phyloP scores from a whole-genome alignment of 495 filamentous ascomycete species.

The Tuber calosporum region DNA sequence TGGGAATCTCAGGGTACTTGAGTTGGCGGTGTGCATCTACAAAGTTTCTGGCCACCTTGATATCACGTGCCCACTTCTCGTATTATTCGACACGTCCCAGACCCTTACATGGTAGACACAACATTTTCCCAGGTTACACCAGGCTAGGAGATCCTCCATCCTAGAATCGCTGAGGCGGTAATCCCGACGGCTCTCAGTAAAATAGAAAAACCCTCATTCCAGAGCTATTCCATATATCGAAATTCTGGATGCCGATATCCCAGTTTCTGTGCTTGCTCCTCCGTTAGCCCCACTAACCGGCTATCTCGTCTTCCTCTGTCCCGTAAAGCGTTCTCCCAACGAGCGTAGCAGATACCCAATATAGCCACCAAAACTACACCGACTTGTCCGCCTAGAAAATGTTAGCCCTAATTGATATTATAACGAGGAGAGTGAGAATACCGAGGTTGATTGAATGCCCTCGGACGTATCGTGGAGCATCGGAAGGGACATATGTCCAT shows the following conservation, averaged over 20 bases:
- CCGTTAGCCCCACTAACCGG: slow-evolving; percentile 48
- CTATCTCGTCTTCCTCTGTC: slow-evolving; percentile 49
- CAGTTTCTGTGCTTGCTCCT: slow-evolving; percentile 46
- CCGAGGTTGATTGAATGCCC: slow-evolving; percentile 57
- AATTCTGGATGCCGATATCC: slow-evolving; percentile 53
- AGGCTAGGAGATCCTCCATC: too few relatives aligned
- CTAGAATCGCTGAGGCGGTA: neutral
- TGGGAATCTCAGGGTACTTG: too few relatives aligned
- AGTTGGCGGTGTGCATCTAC: too few relatives aligned
- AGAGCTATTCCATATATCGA: slow-evolving; percentile 45
- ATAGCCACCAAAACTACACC: slow-evolving; percentile 44
- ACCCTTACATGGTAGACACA: too few relatives aligned
- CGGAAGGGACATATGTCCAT: slow-evolving; percentile 51
- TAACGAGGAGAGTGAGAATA: neutral
- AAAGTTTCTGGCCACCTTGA: too few relatives aligned
- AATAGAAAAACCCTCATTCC: neutral
- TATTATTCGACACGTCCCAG: too few relatives aligned
- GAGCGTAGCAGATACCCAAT: slow-evolving; percentile 49
- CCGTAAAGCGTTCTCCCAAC: slow-evolving; percentile 48
- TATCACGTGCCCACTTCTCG: too few relatives aligned
- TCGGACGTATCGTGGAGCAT: slow-evolving; percentile 49
- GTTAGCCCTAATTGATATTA: neutral
- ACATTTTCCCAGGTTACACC: too few relatives aligned
- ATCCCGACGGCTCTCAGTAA: neutral
- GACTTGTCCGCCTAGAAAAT: slow-evolving; percentile 43